These are phyloP conservation scores for Osmozyma mogii DNA, from an alignment of 805 yeast genomes.

Conservation along the genomic window DNA sequence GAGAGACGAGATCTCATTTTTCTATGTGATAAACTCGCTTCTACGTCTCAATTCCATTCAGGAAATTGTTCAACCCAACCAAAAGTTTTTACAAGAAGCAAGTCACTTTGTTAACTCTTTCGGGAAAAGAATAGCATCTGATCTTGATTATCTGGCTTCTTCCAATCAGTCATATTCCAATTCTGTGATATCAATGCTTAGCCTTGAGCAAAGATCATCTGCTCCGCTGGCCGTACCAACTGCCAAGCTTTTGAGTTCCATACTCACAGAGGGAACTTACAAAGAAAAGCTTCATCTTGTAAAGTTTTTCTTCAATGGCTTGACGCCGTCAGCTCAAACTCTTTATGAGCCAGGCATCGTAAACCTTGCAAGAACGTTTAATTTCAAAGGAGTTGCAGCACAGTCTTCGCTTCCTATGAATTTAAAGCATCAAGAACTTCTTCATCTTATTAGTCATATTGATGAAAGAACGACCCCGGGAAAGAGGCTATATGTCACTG, in stretches of 20 bases:
- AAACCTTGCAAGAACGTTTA: background rate
- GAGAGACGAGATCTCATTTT: conserved; percentile 12
- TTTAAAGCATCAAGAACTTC: background rate
- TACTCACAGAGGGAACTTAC: conserved; percentile 11
- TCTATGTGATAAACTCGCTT: conserved; percentile 7
- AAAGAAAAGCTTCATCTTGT: conserved; percentile 12
- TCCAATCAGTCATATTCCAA: conserved; percentile 10
- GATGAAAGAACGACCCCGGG: conserved; percentile 10
- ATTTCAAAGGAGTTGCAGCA: background rate
- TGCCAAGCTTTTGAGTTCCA: conserved; percentile 6
- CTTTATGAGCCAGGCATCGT: conserved; percentile 6
- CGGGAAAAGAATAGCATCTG: conserved; percentile 8
- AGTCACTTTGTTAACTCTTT: conserved; percentile 6
- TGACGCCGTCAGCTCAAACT: conserved; percentile 4
- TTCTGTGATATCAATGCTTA: conserved; percentile 9
- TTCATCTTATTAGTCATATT: conserved; percentile 1
- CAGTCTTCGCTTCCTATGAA: background rate
- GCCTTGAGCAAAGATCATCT: conserved; percentile 1
- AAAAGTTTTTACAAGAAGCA: conserved; percentile 4
- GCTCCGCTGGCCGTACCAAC: background rate
- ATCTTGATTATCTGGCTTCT: conserved; percentile 11
- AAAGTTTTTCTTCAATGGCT: conserved; percentile 7
- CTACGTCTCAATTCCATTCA: conserved; percentile 6
- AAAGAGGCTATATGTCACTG: conserved; percentile 7
- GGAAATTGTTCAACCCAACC: conserved; percentile 5